Conservation (phyloP, 495 filamentous ascomycete genomes). For the Podospora bellae-mahoneyi region DNA sequence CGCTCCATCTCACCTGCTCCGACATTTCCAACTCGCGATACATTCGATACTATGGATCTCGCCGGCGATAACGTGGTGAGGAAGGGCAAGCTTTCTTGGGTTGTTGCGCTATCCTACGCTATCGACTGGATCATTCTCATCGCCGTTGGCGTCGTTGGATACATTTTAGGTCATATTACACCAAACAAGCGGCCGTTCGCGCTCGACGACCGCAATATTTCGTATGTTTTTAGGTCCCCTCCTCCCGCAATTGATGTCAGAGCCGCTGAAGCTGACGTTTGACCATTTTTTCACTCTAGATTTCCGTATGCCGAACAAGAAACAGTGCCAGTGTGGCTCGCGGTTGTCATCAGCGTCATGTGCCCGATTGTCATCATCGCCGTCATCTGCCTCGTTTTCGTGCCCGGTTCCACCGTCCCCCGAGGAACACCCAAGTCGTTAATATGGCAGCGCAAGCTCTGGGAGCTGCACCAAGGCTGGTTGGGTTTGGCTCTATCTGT, state of each 20-base stretch:
- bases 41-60: slow-evolving; percentile 27
- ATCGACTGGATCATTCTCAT: slow-evolving; percentile 48
- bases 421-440: slow-evolving; percentile 61
- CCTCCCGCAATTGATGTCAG: neutral
- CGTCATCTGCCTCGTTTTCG: slow-evolving; percentile 67
- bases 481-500: slow-evolving; percentile 68
- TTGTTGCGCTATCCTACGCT: slow-evolving; percentile 43
- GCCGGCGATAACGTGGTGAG: slow-evolving; percentile 17
- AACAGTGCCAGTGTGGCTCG: slow-evolving; percentile 60
- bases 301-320: slow-evolving; percentile 75
- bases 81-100: slow-evolving; percentile 26
- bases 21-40: slow-evolving; percentile 19
- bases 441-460: slow-evolving; percentile 69
- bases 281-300: slow-evolving; percentile 21
- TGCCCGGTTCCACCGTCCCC: slow-evolving; percentile 60
- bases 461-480: slow-evolving; percentile 81
- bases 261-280: neutral
- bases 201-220: slow-evolving; percentile 44
- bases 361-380: slow-evolving; percentile 65
- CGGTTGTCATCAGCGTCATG: slow-evolving; percentile 53
- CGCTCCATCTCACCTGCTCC: slow-evolving; percentile 24
- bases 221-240: slow-evolving; percentile 31
- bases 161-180: slow-evolving; percentile 48
- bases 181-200: slow-evolving; percentile 57
- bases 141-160: slow-evolving; percentile 39